Percentiles rank a stretch among this genome's conserved stretches.
These are phyloP conservation scores for Tetrastigma voinierianum DNA, from an alignment of 164 flowering plant genomes.

Conservation along the genomic window DNA sequence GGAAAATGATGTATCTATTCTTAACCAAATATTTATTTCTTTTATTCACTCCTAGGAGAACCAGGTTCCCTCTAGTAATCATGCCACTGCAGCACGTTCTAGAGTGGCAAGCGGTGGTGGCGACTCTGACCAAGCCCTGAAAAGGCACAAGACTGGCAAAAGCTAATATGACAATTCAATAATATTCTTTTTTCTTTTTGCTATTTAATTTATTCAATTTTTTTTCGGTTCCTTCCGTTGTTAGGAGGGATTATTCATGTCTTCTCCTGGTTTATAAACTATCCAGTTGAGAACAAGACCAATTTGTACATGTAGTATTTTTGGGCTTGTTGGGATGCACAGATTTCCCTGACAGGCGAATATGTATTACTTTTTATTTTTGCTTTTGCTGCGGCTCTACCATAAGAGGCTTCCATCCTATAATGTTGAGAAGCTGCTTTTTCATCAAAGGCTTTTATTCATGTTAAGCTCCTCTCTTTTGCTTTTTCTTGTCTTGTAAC, in stretches of 20 bases:
- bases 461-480: constrained; percentile 17
- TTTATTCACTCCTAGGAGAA: constrained; percentile 25
- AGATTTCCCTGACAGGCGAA: constrained; percentile 19
- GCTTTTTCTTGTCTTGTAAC: background rate
- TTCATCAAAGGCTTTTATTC: constrained; percentile 26
- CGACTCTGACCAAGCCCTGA: constrained; percentile 40
- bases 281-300: constrained; percentile 8
- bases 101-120: constrained; percentile 37
- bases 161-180: constrained; percentile 22
- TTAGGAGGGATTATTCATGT: constrained; percentile 16
- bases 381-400: background rate
- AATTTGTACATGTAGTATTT: constrained; percentile 44
- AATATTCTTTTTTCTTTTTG: constrained; percentile 15
- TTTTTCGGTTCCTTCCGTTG: constrained; percentile 18
- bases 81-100: constrained; percentile 30
- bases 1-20: too few relatives aligned
- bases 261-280: constrained; percentile 20
- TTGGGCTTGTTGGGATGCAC: constrained; percentile 24
- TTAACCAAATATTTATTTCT: background rate
- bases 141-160: constrained; percentile 57
- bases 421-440: constrained; percentile 44
- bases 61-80: constrained; percentile 39
- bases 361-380: constrained; percentile 26
- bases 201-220: constrained; percentile 26
- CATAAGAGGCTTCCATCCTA: constrained; percentile 35